Evolutionary conservation across 169 alveolate genomes (phyloP).

Genomic region (Cytauxzoon felis): DNA sequence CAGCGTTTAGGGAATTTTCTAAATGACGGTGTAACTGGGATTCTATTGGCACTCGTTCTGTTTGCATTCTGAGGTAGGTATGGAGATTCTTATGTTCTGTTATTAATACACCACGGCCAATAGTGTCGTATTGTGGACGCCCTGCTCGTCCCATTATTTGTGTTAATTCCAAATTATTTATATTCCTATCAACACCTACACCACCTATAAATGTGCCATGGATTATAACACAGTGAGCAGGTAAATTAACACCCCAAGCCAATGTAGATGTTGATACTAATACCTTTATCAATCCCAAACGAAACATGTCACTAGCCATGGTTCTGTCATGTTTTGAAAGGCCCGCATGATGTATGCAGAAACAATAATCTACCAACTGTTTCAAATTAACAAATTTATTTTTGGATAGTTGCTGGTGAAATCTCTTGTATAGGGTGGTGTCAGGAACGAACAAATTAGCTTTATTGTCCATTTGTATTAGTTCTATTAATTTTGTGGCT

Average conservation of each 20-base stretch:
- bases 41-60: slow-evolving; percentile 69
- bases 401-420: slow-evolving; percentile 10
- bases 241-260: slow-evolving; percentile 99
- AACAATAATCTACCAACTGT: slow-evolving; percentile 89
- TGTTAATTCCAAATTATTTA: slow-evolving; percentile 94
- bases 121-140: slow-evolving; percentile 97
- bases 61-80: slow-evolving; percentile 67
- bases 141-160: slow-evolving; percentile 99
- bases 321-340: slow-evolving; percentile 93
- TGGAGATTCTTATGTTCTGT: slow-evolving; percentile 70
- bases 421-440: slow-evolving; percentile 24
- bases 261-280: slow-evolving; percentile 98
- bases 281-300: slow-evolving; percentile 91
- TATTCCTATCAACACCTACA: slow-evolving; percentile 93
- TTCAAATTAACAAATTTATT: slow-evolving; percentile 11
- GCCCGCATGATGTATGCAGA: slow-evolving; percentile 98
- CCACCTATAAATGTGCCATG: slow-evolving; percentile 99
- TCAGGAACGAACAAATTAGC: slow-evolving; percentile 47
- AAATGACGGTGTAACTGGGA: slow-evolving; percentile 65
- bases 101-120: slow-evolving; percentile 87
- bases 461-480: slow-evolving; percentile 19
- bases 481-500: slow-evolving; percentile 77
- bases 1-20: slow-evolving; percentile 90
- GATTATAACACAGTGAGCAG: slow-evolving; percentile 98
- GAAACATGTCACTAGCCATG: slow-evolving; percentile 94